Base-by-base conservation (phyloP, 1,284 basidiomycete species). In the Puccinia coronata region DNA sequence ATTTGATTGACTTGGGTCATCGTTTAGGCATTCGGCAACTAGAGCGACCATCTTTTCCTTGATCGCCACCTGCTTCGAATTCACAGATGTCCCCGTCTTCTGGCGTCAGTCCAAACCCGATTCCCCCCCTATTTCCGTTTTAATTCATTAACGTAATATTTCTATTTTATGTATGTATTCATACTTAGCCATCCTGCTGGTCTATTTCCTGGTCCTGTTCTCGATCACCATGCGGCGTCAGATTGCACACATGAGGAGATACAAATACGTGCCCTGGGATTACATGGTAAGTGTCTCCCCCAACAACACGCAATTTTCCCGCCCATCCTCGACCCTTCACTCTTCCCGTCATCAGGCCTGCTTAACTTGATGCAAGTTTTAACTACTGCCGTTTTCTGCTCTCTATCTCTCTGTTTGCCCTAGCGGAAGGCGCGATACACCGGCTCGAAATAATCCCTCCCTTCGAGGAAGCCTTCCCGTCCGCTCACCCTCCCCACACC, bases 171-270 rank as follows among this genome's bases (percentile, higher is more conserved):
- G 6, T 71, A n/a, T 25, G 18, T 28, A 65, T 20, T n/a, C n/a
- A 43, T 43, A 69, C 2, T n/a, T 84, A 79, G 76, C 76, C 36
- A 79, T 79, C 53, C 53, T 79, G 14, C 51, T 86, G 63, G 85
- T 88, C 82, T 78, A 78, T 88, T 95, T 95, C 88, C 91, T 92
- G 86, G 91, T 93, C 73, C 89, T 96, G 69, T 95, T 96, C 85
- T 90, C 92, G 31, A 88, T 96, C 83, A 96, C 94, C 20, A 96
- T 96, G 94, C 90, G 94, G 83, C 89, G 94, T 83, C 94, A 96
- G 88, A 94, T 96, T 51, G 63, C 76, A 23, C 76, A 79, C 65
- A 79, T 79, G 76, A 67, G 65, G 67, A 63, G 76, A 55, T 79
- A 79, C 53, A 79, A 79, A 79, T 79, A 79, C 51, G 76, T 79